phyloP scores from a whole-genome alignment of 768 basidiomycete species.

The Termitomyces sp. region DNA sequence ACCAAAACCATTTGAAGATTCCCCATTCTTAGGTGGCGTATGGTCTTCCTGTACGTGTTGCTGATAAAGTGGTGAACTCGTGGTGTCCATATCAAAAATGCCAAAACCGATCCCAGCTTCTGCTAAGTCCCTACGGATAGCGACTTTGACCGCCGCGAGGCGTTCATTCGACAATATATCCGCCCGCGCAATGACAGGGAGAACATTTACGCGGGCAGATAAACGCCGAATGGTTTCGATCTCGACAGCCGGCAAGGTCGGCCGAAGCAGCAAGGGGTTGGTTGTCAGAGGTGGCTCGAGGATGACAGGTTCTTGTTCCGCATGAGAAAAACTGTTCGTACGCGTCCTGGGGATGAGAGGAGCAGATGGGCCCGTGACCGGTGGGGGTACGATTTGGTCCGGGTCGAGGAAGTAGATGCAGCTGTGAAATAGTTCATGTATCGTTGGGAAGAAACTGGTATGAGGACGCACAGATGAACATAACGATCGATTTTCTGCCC shows the following conservation, averaged over 20 bases:
- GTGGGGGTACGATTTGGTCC: slow-evolving; percentile 69
- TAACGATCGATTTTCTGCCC: slow-evolving; percentile 68
- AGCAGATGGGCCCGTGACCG: slow-evolving; percentile 59
- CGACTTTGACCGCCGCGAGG: slow-evolving; percentile 72
- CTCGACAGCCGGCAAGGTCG: slow-evolving; percentile 65
- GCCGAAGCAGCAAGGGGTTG: slow-evolving; percentile 62
- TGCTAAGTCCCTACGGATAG: slow-evolving; percentile 75
- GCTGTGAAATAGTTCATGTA: slow-evolving; percentile 31
- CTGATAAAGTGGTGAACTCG: slow-evolving; percentile 30
- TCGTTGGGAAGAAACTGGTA: slow-evolving; percentile 12
- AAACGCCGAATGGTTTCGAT: slow-evolving; percentile 75
- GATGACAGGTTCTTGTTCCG: slow-evolving; percentile 71
- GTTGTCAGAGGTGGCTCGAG: slow-evolving; percentile 75
- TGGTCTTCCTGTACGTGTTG: slow-evolving; percentile 39
- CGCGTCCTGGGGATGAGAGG: slow-evolving; percentile 66
- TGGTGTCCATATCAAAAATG: slow-evolving; percentile 74
- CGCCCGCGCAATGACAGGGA: slow-evolving; percentile 79
- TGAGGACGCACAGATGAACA: slow-evolving; percentile 66
- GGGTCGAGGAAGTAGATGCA: slow-evolving; percentile 89
- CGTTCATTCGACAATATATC: slow-evolving; percentile 81
- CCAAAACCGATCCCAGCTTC: slow-evolving; percentile 86
- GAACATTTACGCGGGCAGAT: slow-evolving; percentile 79
- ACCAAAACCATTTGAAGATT: slow-evolving; percentile 48
- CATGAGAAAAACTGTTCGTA: slow-evolving; percentile 65
- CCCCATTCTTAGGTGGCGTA: slow-evolving; percentile 42